A percentile compares a stretch with the other conserved stretches of the same genome.
Evolutionary conservation across 495 filamentous ascomycete species (phyloP).

Genomic region (Amorphotheca resinae): DNA sequence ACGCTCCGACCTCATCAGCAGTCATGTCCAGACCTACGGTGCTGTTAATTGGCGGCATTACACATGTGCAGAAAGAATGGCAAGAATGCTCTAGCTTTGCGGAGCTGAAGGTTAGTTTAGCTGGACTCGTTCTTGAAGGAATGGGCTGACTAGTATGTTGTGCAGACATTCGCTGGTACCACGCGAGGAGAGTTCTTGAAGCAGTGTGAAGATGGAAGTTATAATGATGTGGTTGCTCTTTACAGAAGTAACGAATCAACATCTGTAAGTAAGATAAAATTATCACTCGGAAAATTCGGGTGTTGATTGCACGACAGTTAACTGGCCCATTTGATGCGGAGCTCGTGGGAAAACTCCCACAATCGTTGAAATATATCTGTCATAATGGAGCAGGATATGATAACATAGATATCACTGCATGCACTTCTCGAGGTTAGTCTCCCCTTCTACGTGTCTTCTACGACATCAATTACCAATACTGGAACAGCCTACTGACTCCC

Average conservation of each 20-base stretch:
- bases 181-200: constrained; percentile 39
- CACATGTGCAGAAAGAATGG: constrained; percentile 36
- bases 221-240: constrained; percentile 44
- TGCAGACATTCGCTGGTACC: constrained; percentile 43
- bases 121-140: neutral
- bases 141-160: neutral
- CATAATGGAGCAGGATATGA: constrained; percentile 86
- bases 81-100: constrained; percentile 37
- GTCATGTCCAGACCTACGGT: constrained; percentile 27
- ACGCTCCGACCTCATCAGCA: neutral
- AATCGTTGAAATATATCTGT: constrained; percentile 60
- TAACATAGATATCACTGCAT: constrained; percentile 62
- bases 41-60: constrained; percentile 44
- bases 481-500: too few species aligned
- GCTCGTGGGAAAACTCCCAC: constrained; percentile 46
- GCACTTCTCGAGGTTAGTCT: constrained; percentile 38
- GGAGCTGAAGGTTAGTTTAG: constrained; percentile 36
- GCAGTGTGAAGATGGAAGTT: constrained; percentile 39
- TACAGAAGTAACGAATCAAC: constrained; percentile 49
- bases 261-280: constrained; percentile 26
- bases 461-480: too few species aligned
- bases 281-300: neutral
- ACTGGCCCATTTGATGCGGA: constrained; percentile 50
- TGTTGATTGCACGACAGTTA: constrained; percentile 25
- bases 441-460: too few species aligned